Evolutionary conservation across 1,139 yeast species (phyloP).

Genomic region (Candida sanyaensis): DNA sequence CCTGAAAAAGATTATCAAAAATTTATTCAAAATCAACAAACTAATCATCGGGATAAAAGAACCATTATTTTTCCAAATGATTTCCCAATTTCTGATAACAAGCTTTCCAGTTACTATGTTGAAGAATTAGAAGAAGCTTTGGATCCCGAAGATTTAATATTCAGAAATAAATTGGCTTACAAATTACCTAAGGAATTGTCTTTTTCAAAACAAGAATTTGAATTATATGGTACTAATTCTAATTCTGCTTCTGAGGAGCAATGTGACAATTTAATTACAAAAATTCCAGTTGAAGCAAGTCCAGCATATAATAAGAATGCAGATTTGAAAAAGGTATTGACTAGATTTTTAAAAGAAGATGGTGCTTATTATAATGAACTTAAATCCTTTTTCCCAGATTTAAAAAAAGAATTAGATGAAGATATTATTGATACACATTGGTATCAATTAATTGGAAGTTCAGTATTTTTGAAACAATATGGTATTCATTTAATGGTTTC

Average conservation of each 20-base stretch:
- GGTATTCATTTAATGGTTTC: slow-evolving; percentile 35
- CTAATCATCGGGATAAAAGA: neutral
- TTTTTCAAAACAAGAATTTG: neutral
- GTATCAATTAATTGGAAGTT: slow-evolving; percentile 32
- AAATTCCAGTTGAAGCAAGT: neutral
- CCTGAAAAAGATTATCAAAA: neutral
- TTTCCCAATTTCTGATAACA: neutral
- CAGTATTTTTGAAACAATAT: slow-evolving; percentile 33
- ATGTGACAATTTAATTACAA: neutral
- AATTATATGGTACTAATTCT: neutral
- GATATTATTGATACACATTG: slow-evolving; percentile 19
- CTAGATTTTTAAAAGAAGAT: slow-evolving; percentile 11
- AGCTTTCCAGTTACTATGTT: slow-evolving; percentile 1
- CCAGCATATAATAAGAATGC: slow-evolving; percentile 5
- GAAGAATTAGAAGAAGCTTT: slow-evolving; percentile 2
- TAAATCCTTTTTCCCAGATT: neutral
- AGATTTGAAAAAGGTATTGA: slow-evolving; percentile 16
- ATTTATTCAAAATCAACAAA: neutral
- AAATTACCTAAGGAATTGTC: neutral
- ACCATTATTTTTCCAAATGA: slow-evolving; percentile 3
- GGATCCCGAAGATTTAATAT: slow-evolving; percentile 1
- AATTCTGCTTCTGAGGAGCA: neutral
- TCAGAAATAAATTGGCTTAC: neutral
- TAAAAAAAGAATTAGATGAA: neutral
- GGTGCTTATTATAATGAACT: slow-evolving; percentile 5